Evolutionary conservation across 768 basidiomycete species (phyloP), one percentile per base, ranked within the genome.

Genomic region (Kwoniella sp.): DNA sequence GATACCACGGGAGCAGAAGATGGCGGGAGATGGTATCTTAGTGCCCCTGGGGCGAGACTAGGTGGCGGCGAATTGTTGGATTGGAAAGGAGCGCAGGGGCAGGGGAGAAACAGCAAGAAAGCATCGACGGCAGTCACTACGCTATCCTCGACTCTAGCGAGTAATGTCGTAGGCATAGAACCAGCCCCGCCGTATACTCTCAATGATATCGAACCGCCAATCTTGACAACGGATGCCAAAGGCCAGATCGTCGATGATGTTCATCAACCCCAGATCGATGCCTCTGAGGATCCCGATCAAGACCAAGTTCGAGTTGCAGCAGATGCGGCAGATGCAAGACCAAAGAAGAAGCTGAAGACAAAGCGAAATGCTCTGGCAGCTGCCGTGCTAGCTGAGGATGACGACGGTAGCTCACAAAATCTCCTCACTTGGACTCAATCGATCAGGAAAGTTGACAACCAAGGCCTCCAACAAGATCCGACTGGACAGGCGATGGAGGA

Each of bases 1-100:
- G 46, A 61, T 22, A 29, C 22, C n/a, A 37, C 50, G 6, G 60
- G 37, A 25, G 66, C n/a, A n/a, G n/a, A 52, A 3, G 13, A 50
- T 15, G 57, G 60, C 17, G 36, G 19, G n/a, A 40, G 91, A 74
- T 90, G 90, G 81, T 96, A 93, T 78, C 80, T 96, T 55, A 90
- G 90, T 49, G 92, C 92, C 26, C 90, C 91, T 3, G 90, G 91
- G 9, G 91, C 91, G 17, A 83, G 89, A 64, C 0, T 68, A 0
- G 75, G 72, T 13, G 75, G 70, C 8, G 71, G 63, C 5, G 75
- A 77, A 40, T 15, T 72, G 17, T 29, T 26, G n/a, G 36, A 25
- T 15, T 4, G 40, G 10, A 33, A 48, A 7, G 40, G 27, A 36
- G 26, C 52, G 17, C n/a, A 26, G 26, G 25, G 62, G 1, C 13